Evolutionary conservation across 345 rosid species (phyloP).

Genomic region (Abelmoschus esculentus): DNA sequence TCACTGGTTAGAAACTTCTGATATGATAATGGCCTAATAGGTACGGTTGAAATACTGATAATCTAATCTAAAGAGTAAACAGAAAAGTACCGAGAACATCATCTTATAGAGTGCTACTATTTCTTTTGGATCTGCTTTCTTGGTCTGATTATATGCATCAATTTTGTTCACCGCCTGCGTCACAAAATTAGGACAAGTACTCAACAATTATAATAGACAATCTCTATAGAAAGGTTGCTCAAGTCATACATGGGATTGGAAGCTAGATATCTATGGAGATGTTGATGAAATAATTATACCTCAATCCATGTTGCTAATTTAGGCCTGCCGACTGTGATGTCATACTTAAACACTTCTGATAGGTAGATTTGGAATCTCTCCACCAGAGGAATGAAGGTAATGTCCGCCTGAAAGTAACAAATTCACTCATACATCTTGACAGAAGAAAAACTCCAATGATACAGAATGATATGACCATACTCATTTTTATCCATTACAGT

Average conservation of each 20-base stretch:
- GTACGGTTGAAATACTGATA: neutral
- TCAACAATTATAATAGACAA: too few species aligned
- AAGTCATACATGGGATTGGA: too few species aligned
- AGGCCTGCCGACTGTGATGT: constrained; percentile 64
- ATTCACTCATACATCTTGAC: too few species aligned
- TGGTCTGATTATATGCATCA: constrained; percentile 61
- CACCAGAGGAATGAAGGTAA: constrained; percentile 60
- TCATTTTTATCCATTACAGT: too few species aligned
- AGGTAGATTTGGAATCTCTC: constrained; percentile 57
- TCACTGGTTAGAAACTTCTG: neutral
- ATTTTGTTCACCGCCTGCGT: constrained; percentile 59
- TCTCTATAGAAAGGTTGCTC: too few species aligned
- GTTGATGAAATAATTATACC: constrained; percentile 26
- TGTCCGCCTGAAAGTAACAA: constrained; percentile 48
- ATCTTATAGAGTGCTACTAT: constrained; percentile 34
- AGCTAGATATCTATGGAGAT: too few species aligned
- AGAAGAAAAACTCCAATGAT: too few species aligned
- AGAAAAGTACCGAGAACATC: constrained; percentile 33
- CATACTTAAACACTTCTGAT: constrained; percentile 40
- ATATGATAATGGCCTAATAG: neutral
- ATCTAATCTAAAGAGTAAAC: neutral
- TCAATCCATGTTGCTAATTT: constrained; percentile 67
- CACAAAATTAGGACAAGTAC: too few species aligned
- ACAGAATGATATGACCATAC: too few species aligned
- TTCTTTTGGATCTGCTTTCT: constrained; percentile 37